Evolutionary conservation across 2,329 filamentous ascomycete species (phyloP).

Genomic region (Exophiala oligosperma): DNA sequence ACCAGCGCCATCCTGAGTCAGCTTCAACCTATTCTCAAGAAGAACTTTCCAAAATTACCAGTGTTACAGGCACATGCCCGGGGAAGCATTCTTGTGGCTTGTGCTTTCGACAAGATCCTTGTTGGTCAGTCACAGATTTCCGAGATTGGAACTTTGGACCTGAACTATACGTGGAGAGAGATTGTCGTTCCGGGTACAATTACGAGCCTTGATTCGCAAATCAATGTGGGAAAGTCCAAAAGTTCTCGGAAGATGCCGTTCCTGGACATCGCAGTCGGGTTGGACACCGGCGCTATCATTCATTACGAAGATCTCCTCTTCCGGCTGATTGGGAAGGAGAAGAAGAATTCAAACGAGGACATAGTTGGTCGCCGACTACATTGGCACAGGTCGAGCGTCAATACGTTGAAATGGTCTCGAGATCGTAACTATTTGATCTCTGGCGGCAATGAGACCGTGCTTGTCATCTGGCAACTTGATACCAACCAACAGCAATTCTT

Average conservation of each 20-base stretch:
- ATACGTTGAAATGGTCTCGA: slow-evolving; percentile 83
- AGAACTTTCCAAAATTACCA: slow-evolving; percentile 4
- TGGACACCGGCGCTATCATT: slow-evolving; percentile 72
- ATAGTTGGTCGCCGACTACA: slow-evolving; percentile 68
- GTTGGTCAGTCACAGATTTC: slow-evolving; percentile 55
- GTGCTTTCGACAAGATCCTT: slow-evolving; percentile 51
- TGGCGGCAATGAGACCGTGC: slow-evolving; percentile 82
- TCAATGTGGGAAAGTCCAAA: slow-evolving; percentile 25
- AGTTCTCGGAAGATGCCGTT: slow-evolving; percentile 38
- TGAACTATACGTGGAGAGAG: slow-evolving; percentile 55
- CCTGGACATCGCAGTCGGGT: slow-evolving; percentile 77
- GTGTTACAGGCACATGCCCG: slow-evolving; percentile 16
- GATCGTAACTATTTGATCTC: slow-evolving; percentile 96
- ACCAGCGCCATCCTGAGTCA: background rate
- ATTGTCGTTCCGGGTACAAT: slow-evolving; percentile 61
- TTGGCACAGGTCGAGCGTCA: slow-evolving; percentile 86
- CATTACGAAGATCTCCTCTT: slow-evolving; percentile 74
- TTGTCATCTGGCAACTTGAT: slow-evolving; percentile 92
- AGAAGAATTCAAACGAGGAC: slow-evolving; percentile 43
- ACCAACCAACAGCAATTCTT: slow-evolving; percentile 79
- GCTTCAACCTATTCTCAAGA: slow-evolving; percentile 1
- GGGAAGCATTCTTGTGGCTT: slow-evolving; percentile 41
- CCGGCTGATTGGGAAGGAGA: slow-evolving; percentile 52
- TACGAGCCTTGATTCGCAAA: slow-evolving; percentile 59
- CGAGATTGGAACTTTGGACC: slow-evolving; percentile 36